Evolutionary conservation across 768 basidiomycete species (phyloP).

Genomic region (Rhodosporidiobolus odoratus): DNA sequence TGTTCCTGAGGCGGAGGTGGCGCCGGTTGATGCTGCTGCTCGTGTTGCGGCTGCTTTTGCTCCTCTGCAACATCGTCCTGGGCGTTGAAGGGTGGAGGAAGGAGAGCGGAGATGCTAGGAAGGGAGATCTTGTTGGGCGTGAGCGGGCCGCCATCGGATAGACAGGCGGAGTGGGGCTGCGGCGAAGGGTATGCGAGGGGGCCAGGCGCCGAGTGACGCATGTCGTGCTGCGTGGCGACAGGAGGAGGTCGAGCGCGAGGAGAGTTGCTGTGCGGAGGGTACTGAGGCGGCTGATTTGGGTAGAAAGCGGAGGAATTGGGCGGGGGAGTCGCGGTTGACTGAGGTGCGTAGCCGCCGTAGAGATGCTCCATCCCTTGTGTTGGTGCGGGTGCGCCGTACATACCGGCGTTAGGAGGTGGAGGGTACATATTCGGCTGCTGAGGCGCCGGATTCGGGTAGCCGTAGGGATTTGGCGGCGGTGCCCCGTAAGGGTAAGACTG

Average conservation of each 20-base stretch:
- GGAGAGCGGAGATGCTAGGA: constrained; percentile 33
- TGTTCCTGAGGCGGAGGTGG: no score
- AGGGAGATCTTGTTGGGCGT: constrained; percentile 26
- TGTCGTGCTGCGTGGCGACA: not conserved
- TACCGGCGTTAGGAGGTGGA: not conserved
- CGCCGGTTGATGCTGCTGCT: not conserved
- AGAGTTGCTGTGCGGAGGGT: constrained; percentile 5
- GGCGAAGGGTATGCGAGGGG: not conserved
- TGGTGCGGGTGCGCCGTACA: not conserved
- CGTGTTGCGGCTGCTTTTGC: not conserved
- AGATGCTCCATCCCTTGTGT: not conserved
- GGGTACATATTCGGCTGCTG: not conserved
- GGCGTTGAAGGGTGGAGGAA: constrained; percentile 14
- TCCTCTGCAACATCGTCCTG: not conserved
- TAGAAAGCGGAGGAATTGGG: not conserved
- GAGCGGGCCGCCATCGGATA: not conserved
- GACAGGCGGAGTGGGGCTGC: not conserved
- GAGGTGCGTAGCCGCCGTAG: constrained; percentile 4
- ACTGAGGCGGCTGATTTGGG: not conserved
- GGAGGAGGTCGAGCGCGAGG: not conserved
- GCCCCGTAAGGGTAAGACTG: not conserved
- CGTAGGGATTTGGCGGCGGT: no score
- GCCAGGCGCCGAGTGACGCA: not conserved
- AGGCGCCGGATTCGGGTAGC: no score
- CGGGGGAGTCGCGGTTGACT: not conserved